These are phyloP conservation scores for Scheffersomyces lignicola DNA, from an alignment of 1,139 yeast species.

Conservation along the genomic window DNA sequence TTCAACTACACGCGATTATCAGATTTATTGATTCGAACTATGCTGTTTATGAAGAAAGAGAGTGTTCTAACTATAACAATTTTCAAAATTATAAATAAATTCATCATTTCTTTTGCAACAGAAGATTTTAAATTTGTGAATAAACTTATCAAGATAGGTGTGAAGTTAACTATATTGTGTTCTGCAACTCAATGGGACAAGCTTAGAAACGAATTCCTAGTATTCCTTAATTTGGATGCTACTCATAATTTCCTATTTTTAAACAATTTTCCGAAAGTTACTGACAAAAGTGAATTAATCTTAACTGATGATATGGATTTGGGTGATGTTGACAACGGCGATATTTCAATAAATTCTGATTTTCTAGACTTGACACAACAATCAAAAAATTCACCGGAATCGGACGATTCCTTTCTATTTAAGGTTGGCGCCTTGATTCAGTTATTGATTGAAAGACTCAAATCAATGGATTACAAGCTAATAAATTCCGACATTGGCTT, in stretches of 20 bases:
- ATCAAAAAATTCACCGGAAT: not conserved
- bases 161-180: slow-evolving; percentile 25
- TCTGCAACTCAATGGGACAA: slow-evolving; percentile 31
- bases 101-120: slow-evolving; percentile 31
- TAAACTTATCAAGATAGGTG: slow-evolving; percentile 31
- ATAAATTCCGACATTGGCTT: slow-evolving; percentile 21
- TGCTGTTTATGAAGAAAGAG: slow-evolving; percentile 22
- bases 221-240: slow-evolving; percentile 35
- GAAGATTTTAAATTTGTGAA: slow-evolving; percentile 31
- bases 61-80: slow-evolving; percentile 21
- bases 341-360: slow-evolving; percentile 4
- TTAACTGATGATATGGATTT: slow-evolving; percentile 5
- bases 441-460: slow-evolving; percentile 18
- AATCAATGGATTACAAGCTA: slow-evolving; percentile 19
- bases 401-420: slow-evolving; percentile 16
- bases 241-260: slow-evolving; percentile 14
- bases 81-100: slow-evolving; percentile 38
- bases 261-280: slow-evolving; percentile 3
- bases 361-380: not conserved
- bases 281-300: not conserved
- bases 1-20: slow-evolving; percentile 23
- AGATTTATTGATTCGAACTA: slow-evolving; percentile 20
- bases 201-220: slow-evolving; percentile 32
- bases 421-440: slow-evolving; percentile 24
- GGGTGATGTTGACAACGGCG: slow-evolving; percentile 8